These are phyloP conservation scores for Phytopythium oedochilum DNA, from an alignment of 352 stramenopile species.

Conservation along the genomic window DNA sequence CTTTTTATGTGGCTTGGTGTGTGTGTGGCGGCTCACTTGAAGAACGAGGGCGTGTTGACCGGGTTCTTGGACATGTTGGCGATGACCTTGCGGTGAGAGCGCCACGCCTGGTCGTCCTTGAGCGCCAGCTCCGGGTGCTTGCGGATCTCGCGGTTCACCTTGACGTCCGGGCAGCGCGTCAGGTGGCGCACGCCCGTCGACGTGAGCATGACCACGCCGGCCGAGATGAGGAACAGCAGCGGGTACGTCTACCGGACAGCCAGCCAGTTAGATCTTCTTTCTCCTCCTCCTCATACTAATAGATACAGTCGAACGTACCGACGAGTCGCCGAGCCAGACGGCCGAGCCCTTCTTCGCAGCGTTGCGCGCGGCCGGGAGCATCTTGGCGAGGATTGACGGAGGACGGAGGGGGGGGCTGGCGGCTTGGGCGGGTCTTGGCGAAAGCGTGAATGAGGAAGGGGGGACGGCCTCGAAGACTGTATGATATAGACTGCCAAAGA, in stretches of 20 bases:
- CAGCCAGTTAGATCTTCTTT: too few relatives aligned
- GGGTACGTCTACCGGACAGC: constrained; percentile 48
- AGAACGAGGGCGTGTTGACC: constrained; percentile 22
- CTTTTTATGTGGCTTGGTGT: too few relatives aligned
- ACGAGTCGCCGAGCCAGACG: constrained; percentile 38
- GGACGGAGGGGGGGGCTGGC: neutral
- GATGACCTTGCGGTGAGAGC: constrained; percentile 43
- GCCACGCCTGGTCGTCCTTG: constrained; percentile 37
- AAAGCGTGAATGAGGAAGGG: neutral
- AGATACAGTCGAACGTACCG: too few relatives aligned
- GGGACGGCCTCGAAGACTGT: neutral
- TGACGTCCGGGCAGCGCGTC: constrained; percentile 50
- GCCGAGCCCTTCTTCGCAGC: constrained; percentile 28
- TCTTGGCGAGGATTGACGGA: constrained; percentile 1
- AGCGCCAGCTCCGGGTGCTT: constrained; percentile 45
- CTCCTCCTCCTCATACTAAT: too few relatives aligned
- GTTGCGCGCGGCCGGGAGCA: constrained; percentile 23
- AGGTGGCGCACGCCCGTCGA: constrained; percentile 41
- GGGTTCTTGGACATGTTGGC: constrained; percentile 35
- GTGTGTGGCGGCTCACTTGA: neutral
- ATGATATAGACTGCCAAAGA: neutral
- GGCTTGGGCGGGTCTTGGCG: neutral
- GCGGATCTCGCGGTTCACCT: constrained; percentile 54
- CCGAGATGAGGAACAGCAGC: constrained; percentile 32
- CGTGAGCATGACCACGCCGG: constrained; percentile 32